Conservation (phyloP, 345 rosid species). For the Zanthoxylum bungeanum region DNA sequence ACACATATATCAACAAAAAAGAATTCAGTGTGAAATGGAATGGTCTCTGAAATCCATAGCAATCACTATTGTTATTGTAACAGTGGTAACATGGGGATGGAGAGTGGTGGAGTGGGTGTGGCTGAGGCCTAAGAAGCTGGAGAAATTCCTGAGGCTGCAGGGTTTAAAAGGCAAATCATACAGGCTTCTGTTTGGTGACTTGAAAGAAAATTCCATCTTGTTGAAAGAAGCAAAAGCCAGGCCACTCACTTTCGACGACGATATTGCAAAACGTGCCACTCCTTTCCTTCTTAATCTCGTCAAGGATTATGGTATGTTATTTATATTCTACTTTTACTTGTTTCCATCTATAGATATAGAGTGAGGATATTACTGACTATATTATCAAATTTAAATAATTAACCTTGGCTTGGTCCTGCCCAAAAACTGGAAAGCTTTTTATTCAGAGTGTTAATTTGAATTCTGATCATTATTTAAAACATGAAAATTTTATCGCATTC, state of each 20-base stretch:
- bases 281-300: conserved; percentile 35
- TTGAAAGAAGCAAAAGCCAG: conserved; percentile 28
- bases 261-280: conserved; percentile 30
- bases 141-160: conserved; percentile 37
- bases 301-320: conserved; percentile 6
- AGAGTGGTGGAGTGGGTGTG: conserved; percentile 40
- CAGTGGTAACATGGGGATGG: conserved; percentile 4
- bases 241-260: conserved; percentile 30
- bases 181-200: conserved; percentile 39
- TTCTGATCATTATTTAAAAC: no score
- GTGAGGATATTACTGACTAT: no score
- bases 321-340: neutral
- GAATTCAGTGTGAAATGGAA: neutral
- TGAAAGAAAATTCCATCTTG: conserved; percentile 24
- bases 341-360: no score
- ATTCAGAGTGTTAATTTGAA: no score
- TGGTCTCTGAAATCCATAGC: neutral
- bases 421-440: no score
- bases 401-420: no score
- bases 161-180: conserved; percentile 47
- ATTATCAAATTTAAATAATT: no score
- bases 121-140: conserved; percentile 49
- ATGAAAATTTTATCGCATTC: no score
- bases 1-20: no score
- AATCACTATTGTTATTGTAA: neutral